Evolutionary conservation across 257 asterid species (phyloP).

Genomic region (Lantana camara): DNA sequence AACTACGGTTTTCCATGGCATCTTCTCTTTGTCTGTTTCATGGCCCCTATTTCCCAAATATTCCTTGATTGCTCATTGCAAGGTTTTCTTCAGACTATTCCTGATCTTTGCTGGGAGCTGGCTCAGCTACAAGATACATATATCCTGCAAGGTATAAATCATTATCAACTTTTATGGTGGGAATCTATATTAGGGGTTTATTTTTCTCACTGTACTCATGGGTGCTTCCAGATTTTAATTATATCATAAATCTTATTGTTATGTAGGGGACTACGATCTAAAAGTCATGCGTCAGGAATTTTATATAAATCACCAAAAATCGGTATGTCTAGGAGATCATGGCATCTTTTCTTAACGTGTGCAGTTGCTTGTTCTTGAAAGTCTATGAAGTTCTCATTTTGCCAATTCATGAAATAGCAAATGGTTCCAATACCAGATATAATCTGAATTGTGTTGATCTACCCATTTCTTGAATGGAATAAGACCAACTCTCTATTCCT

Average conservation of each 20-base stretch:
- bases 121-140: constrained; percentile 98
- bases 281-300: constrained; percentile 99
- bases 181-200: constrained; percentile 6
- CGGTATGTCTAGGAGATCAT: constrained; percentile 51
- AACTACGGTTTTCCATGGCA: not conserved
- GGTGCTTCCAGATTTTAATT: constrained; percentile 23
- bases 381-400: constrained; percentile 12
- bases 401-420: not conserved
- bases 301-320: constrained; percentile 85
- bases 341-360: constrained; percentile 27
- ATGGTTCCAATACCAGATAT: not conserved
- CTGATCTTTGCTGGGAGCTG: constrained; percentile 96
- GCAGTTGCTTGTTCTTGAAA: constrained; percentile 17
- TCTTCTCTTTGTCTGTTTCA: constrained; percentile 10
- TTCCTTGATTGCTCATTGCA: constrained; percentile 32
- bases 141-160: constrained; percentile 81
- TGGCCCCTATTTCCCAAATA: constrained; percentile 14
- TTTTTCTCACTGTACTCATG: constrained; percentile 8
- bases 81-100: constrained; percentile 68
- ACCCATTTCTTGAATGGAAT: constrained; percentile 2
- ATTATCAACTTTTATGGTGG: constrained; percentile 17
- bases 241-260: constrained; percentile 20
- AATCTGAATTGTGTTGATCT: not conserved
- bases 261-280: constrained; percentile 91
- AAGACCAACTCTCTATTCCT: constrained; percentile 24